These are phyloP conservation scores for Amanita polypyramis DNA, from an alignment of 768 basidiomycete genomes.

Conservation along the genomic window DNA sequence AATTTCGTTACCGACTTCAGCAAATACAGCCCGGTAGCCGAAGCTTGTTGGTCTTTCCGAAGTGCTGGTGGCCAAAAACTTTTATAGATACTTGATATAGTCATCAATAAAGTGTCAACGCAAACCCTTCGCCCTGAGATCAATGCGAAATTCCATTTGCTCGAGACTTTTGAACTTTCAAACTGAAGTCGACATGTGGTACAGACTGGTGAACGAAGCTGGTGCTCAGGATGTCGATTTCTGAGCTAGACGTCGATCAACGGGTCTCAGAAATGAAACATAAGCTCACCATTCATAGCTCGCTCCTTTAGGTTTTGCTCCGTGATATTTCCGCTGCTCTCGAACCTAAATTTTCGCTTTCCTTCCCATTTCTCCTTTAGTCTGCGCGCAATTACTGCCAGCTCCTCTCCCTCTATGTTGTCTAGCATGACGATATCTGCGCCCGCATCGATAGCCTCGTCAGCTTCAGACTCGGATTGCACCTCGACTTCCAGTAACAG, in stretches of 20 bases:
- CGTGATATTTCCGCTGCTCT: slow-evolving; percentile 93
- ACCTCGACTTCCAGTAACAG: slow-evolving; percentile 93
- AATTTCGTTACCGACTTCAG: no score
- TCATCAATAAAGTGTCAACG: no score
- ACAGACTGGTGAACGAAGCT: slow-evolving; percentile 87
- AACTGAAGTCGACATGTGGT: slow-evolving; percentile 91
- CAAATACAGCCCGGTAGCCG: no score
- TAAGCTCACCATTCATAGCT: slow-evolving; percentile 65
- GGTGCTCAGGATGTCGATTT: slow-evolving; percentile 91
- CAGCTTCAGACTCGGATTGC: slow-evolving; percentile 76
- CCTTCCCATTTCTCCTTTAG: slow-evolving; percentile 76
- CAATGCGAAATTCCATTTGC: neutral
- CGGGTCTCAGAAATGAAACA: neutral
- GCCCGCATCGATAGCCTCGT: slow-evolving; percentile 95
- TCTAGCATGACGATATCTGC: slow-evolving; percentile 95
- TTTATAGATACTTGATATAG: neutral
- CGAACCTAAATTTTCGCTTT: slow-evolving; percentile 77
- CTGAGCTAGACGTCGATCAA: slow-evolving; percentile 30
- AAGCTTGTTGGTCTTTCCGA: neutral
- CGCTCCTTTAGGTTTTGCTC: slow-evolving; percentile 74
- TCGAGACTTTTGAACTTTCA: slow-evolving; percentile 79
- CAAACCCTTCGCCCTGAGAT: neutral
- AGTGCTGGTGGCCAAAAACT: neutral
- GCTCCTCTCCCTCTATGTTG: slow-evolving; percentile 73
- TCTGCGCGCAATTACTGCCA: slow-evolving; percentile 54